These are phyloP conservation scores for Parastagonospora nodorum DNA, from an alignment of 2,329 filamentous ascomycete genomes.

Conservation along the genomic window DNA sequence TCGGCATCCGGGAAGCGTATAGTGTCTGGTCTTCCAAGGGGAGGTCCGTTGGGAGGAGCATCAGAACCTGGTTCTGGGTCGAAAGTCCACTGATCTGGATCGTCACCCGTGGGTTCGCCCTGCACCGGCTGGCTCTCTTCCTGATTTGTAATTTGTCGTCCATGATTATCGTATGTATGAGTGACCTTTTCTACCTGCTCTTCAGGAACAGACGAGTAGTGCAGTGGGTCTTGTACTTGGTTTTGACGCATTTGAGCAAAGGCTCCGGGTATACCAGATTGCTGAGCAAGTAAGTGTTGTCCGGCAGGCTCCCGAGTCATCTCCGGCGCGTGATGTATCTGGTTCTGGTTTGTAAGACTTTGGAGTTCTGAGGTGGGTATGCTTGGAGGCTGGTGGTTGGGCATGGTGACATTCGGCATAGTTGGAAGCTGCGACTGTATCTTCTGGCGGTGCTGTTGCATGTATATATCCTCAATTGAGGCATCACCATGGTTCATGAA, in stretches of 20 bases:
- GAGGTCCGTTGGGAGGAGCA: constrained; percentile 55
- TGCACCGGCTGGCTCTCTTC: constrained; percentile 47
- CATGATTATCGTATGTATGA: constrained; percentile 64
- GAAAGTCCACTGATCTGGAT: constrained; percentile 87
- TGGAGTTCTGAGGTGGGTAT: constrained; percentile 51
- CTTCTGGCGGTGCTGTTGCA: constrained; percentile 62
- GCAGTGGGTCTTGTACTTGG: constrained; percentile 36
- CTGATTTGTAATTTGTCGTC: constrained; percentile 54
- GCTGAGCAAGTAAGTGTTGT: constrained; percentile 49
- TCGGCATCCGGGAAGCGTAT: constrained; percentile 85
- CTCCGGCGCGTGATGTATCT: constrained; percentile 49
- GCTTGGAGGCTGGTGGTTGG: constrained; percentile 67
- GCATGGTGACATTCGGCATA: constrained; percentile 49
- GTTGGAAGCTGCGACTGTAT: constrained; percentile 51
- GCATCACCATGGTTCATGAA: constrained; percentile 58
- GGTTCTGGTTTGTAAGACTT: constrained; percentile 44
- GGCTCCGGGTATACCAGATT: constrained; percentile 30
- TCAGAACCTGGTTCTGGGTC: constrained; percentile 71
- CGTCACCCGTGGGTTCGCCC: constrained; percentile 52
- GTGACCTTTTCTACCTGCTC: constrained; percentile 63
- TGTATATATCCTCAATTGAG: constrained; percentile 64
- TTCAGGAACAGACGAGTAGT: constrained; percentile 53
- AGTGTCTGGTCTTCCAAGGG: constrained; percentile 75
- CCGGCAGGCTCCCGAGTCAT: constrained; percentile 51
- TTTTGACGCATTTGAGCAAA: constrained; percentile 46